These are phyloP conservation scores for Craterostigma plantagineum DNA, from an alignment of 257 asterid genomes.

Conservation along the genomic window DNA sequence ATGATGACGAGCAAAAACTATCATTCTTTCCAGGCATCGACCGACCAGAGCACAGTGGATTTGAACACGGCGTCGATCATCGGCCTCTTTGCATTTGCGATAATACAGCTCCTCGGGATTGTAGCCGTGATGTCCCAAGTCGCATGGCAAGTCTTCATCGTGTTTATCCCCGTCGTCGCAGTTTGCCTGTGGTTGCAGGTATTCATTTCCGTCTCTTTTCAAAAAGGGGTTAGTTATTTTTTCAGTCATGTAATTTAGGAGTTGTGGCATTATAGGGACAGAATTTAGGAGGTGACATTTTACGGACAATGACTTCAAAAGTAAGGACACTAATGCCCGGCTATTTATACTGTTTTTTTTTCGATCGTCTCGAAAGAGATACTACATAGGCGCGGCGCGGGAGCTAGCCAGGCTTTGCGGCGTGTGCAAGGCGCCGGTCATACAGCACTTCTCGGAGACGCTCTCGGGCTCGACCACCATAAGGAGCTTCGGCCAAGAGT, in stretches of 20 bases:
- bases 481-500: slow-evolving; percentile 61
- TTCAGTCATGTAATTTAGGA: no score
- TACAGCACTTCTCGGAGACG: slow-evolving; percentile 87
- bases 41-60: slow-evolving; percentile 78
- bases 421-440: slow-evolving; percentile 75
- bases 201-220: background rate
- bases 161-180: slow-evolving; percentile 55
- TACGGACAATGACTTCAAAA: no score
- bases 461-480: slow-evolving; percentile 78
- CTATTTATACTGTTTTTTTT: no score
- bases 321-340: no score
- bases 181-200: slow-evolving; percentile 75
- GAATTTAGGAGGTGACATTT: no score
- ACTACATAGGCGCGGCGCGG: slow-evolving; percentile 77
- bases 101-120: slow-evolving; percentile 56
- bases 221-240: no score
- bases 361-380: slow-evolving; percentile 23
- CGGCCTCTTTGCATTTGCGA: slow-evolving; percentile 41
- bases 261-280: no score
- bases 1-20: no score
- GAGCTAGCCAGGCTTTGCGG: slow-evolving; percentile 74
- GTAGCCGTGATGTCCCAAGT: slow-evolving; percentile 72
- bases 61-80: slow-evolving; percentile 33
- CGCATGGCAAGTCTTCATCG: slow-evolving; percentile 74
- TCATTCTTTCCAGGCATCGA: slow-evolving; percentile 8